A percentile compares a stretch with the other conserved stretches of the same genome.
These are phyloP conservation scores for Boletus vinaceobasis DNA, from an alignment of 768 basidiomycete species.

Conservation along the genomic window DNA sequence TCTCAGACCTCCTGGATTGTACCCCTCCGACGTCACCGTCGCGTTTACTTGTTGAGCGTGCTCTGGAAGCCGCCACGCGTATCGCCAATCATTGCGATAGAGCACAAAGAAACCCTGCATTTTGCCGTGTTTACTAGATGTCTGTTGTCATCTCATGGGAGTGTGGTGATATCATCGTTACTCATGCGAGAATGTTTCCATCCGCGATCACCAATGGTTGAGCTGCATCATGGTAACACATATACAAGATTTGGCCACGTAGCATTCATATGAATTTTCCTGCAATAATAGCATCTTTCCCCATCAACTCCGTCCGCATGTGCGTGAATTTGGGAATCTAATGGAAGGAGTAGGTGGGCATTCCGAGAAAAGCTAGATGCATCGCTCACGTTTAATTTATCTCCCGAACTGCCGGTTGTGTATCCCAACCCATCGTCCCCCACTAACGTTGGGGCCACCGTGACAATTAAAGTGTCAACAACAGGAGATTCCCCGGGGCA, in stretches of 20 bases:
- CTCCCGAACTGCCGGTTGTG: conserved; percentile 18
- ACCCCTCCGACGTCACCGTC: conserved; percentile 49
- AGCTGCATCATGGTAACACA: neutral
- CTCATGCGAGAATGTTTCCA: neutral
- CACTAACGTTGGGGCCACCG: conserved; percentile 82
- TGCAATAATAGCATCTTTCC: conserved; percentile 33
- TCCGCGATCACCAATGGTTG: neutral
- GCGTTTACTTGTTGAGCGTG: conserved; percentile 51
- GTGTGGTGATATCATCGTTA: conserved; percentile 1
- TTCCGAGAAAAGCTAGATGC: neutral
- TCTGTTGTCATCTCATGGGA: neutral
- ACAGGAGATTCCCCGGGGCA: conserved; percentile 21
- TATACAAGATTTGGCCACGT: neutral
- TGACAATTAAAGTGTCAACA: conserved; percentile 77
- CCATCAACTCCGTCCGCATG: conserved; percentile 27
- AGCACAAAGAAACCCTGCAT: conserved; percentile 54
- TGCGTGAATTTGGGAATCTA: conserved; percentile 30
- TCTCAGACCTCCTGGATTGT: conserved; percentile 47
- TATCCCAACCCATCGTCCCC: conserved; percentile 70
- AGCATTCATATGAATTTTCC: conserved; percentile 19
- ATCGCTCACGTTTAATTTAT: conserved; percentile 17
- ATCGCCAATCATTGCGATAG: conserved; percentile 60
- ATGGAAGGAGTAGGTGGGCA: neutral
- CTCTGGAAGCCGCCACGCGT: conserved; percentile 52
- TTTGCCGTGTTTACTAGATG: conserved; percentile 28